Percentiles rank a stretch among this genome's conserved stretches.
Evolutionary conservation across 257 asterid species (phyloP).

Genomic region (Paulownia fortunei): DNA sequence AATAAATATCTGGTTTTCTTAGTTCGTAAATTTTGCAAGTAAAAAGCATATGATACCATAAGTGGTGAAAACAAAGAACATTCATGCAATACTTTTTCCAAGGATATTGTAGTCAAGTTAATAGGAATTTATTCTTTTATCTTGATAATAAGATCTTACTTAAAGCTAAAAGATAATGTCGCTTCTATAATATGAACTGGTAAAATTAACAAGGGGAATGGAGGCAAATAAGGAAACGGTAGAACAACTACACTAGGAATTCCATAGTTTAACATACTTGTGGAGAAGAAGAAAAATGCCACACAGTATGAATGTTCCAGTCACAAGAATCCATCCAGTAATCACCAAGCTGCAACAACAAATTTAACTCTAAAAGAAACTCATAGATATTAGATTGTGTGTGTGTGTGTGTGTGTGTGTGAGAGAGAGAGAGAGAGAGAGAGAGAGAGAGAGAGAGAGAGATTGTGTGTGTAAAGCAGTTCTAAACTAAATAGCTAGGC

Average conservation of each 20-base stretch:
- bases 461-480: background rate
- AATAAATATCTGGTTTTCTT: too few relatives aligned
- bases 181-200: too few relatives aligned
- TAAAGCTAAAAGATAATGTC: too few relatives aligned
- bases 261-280: constrained; percentile 50
- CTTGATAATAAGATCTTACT: too few relatives aligned
- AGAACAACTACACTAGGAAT: background rate
- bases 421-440: background rate
- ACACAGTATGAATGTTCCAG: constrained; percentile 79
- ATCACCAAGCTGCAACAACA: constrained; percentile 73
- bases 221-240: background rate
- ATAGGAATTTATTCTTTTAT: too few relatives aligned
- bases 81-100: too few relatives aligned
- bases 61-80: too few relatives aligned
- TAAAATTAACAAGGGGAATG: background rate
- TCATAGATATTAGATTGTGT: background rate
- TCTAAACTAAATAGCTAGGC: constrained; percentile 16
- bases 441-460: constrained; percentile 23
- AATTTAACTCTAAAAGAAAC: background rate
- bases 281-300: constrained; percentile 89
- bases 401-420: background rate
- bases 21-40: too few relatives aligned
- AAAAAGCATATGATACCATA: too few relatives aligned
- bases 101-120: too few relatives aligned
- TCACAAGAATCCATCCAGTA: constrained; percentile 87